Evolutionary conservation across 306 rosid species (phyloP), one percentile per base, ranked within the genome.

Genomic region (Corylus americana): DNA sequence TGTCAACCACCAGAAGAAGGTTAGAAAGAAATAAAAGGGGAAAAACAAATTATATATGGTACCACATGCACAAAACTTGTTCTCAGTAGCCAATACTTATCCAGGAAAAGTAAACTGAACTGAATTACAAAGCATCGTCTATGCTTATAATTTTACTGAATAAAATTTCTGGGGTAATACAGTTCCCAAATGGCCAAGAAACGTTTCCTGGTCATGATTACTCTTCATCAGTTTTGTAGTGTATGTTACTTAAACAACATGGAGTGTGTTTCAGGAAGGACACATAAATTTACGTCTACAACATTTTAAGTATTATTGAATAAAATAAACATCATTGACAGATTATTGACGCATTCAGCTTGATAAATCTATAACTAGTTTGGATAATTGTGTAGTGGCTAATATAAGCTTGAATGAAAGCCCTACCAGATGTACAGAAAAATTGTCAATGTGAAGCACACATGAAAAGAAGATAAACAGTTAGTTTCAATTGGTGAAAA

Each of bases 1-100:
- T 94, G 92, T 78, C 69, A 80, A 80, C 54, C 59, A 84, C 35
- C 73, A 57, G 63, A 66, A 39, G 27, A 3, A 17, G 8, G 44
- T 62, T 29, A 67, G 49, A 8, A 39, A 72, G 37, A 66, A 44
- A 50, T 59, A 47, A 53, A 44, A 12, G 51, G 27, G 5, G 62
- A 55, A 78, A 16, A 4, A 51, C 3, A 76, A 8, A 72, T 57
- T 20, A 45, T 70, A 42, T 68, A 66, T 50, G 80, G 74, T 66
- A 71, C 69, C 37, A 67, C 59, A 72, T 50, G 63, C 45, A 55
- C 59, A 50, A 37, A 51, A 13, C 45, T 16, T 9, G 53, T 58
- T 55, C 22, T 22, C 70, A 27, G 57, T 67, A 67, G 49, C 62
- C 53, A 50, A 37, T 57, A 55, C 61, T 45, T 45, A 37, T 49